phyloP scores from a whole-genome alignment of 2,329 filamentous ascomycete genomes.

The Chrysosporium queenslandicum region DNA sequence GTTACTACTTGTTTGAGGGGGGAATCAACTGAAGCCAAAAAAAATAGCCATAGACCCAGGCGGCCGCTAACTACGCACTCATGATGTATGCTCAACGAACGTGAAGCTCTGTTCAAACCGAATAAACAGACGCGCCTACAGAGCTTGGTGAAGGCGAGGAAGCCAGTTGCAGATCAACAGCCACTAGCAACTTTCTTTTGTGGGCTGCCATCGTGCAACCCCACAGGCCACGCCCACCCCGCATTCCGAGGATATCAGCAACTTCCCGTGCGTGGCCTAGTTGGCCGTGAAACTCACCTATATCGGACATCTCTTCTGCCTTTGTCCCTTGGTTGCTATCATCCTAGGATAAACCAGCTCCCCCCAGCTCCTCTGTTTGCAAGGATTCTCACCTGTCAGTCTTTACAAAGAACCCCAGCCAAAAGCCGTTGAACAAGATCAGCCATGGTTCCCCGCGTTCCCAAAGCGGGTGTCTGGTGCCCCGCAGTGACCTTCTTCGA shows the following conservation, averaged over 20 bases:
- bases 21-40: too few relatives aligned
- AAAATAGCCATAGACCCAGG: too few relatives aligned
- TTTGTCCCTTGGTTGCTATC: background rate
- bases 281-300: background rate
- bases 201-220: background rate
- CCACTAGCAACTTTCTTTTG: background rate
- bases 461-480: constrained; percentile 39
- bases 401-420: background rate
- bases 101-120: too few relatives aligned
- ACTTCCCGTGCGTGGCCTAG: background rate
- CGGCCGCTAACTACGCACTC: too few relatives aligned
- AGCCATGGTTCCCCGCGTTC: constrained; percentile 20
- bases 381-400: background rate
- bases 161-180: background rate
- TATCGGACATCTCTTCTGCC: background rate
- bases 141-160: too few relatives aligned
- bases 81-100: too few relatives aligned
- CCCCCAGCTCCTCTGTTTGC: background rate
- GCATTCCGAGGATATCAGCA: constrained; percentile 4
- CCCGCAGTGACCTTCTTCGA: constrained; percentile 49
- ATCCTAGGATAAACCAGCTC: background rate
- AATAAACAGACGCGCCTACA: too few relatives aligned
- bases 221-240: background rate
- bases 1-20: too few relatives aligned
- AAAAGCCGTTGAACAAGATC: background rate